These are phyloP conservation scores for Coemansia sp. DNA, from an alignment of 192 early-diverging fungal species.

Conservation along the genomic window DNA sequence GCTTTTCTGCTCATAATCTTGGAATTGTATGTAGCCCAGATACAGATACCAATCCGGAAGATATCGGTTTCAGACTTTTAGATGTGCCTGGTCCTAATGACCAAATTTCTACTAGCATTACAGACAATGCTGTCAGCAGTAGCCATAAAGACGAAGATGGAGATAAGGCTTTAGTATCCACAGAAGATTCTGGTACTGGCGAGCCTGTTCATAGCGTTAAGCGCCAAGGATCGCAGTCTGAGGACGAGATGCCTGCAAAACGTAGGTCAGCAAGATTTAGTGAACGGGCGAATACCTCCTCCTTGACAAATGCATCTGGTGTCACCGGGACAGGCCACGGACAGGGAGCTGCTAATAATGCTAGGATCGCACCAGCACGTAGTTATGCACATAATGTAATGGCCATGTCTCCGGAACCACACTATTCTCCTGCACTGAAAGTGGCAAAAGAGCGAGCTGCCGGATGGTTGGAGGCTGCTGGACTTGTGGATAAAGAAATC, in stretches of 20 bases:
- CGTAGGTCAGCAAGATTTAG: constrained; percentile 50
- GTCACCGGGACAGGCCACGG: not conserved
- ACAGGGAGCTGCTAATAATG: not conserved
- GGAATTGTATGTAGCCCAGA: not conserved
- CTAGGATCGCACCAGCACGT: constrained; percentile 6
- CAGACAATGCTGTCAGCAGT: not conserved
- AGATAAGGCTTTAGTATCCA: not conserved
- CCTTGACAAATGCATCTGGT: not conserved
- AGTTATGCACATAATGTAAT: constrained; percentile 2
- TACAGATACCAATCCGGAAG: not conserved
- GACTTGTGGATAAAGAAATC: not conserved
- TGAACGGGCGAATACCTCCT: constrained; percentile 22
- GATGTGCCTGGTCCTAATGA: not conserved
- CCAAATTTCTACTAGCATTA: not conserved
- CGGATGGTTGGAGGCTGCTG: constrained; percentile 12
- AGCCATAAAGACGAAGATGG: not conserved
- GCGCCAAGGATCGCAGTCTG: constrained; percentile 37
- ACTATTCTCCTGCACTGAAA: constrained; percentile 16
- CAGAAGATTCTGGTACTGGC: not conserved
- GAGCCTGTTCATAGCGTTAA: constrained; percentile 4
- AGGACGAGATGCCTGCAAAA: constrained; percentile 47
- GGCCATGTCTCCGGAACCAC: constrained; percentile 4
- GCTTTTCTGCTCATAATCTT: not conserved
- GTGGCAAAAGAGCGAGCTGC: constrained; percentile 7
- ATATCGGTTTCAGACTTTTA: not conserved